These are phyloP conservation scores for Jatropha curcas DNA, from an alignment of 345 rosid species.

Conservation along the genomic window DNA sequence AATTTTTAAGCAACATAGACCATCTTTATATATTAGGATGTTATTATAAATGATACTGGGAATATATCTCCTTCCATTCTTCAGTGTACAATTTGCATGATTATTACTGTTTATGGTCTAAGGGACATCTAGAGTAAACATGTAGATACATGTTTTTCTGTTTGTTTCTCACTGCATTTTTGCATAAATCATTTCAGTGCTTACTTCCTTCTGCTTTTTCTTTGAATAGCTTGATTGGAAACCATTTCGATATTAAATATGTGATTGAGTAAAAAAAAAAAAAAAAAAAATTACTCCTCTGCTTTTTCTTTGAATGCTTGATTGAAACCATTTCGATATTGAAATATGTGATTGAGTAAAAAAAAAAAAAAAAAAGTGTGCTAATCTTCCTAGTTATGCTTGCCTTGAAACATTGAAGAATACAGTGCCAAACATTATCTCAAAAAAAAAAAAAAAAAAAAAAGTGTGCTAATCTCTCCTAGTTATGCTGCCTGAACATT, in stretches of 20 bases:
- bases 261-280: not conserved
- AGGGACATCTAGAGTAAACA: no score
- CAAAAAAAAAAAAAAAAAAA: no score
- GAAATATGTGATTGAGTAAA: not conserved
- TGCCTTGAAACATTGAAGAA: not conserved
- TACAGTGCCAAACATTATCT: not conserved
- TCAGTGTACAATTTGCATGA: not conserved
- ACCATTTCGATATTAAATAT: not conserved
- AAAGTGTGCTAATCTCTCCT: not conserved
- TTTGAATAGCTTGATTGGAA: not conserved
- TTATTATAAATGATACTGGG: not conserved
- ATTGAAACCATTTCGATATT: not conserved
- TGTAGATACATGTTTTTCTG: not conserved
- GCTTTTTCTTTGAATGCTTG: not conserved
- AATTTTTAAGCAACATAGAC: slow-evolving; percentile 1
- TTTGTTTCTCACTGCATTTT: not conserved
- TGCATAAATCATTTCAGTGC: not conserved
- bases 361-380: no score
- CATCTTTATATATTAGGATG: not conserved
- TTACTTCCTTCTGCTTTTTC: not conserved
- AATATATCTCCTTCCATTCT: not conserved
- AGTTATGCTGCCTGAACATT: not conserved
- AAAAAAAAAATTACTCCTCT: no score
- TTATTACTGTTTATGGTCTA: not conserved
- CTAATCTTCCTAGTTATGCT: not conserved